Evolutionary conservation across 2,329 filamentous ascomycete species (phyloP).

Genomic region (Immersiporthe knoxdaviesiana): DNA sequence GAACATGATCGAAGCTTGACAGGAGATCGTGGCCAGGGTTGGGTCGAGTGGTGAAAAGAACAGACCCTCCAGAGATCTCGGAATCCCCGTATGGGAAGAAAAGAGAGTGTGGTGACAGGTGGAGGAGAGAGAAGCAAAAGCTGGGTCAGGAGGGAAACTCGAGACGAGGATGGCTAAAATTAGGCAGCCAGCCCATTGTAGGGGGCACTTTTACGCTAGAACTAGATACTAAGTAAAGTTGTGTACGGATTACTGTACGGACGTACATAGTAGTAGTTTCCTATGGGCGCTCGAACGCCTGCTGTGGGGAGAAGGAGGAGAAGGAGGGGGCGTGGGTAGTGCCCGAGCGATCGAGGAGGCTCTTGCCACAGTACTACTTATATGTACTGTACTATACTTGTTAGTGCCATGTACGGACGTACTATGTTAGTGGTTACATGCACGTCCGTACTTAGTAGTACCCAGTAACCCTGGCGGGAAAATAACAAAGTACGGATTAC

Average conservation of each 20-base stretch:
- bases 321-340: not conserved
- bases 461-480: not conserved
- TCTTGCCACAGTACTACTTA: not conserved
- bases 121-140: not conserved
- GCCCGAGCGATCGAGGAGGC: too few relatives aligned
- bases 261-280: too few relatives aligned
- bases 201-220: not conserved
- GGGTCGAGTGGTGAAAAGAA: not conserved
- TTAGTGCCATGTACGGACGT: too few relatives aligned
- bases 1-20: slow-evolving; percentile 5
- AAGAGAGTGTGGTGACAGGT: not conserved
- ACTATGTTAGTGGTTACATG: too few relatives aligned
- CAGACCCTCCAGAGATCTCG: not conserved
- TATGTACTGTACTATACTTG: too few relatives aligned
- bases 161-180: not conserved
- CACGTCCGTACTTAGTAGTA: too few relatives aligned
- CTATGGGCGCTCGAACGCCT: not conserved
- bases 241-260: too few relatives aligned
- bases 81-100: not conserved
- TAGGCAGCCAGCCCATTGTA: not conserved
- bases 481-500: too few relatives aligned
- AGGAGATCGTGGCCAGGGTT: not conserved
- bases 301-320: not conserved
- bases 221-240: too few relatives aligned
- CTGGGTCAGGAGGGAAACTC: not conserved